A percentile compares a stretch with the other conserved stretches of the same genome.
phyloP scores from a whole-genome alignment of 495 filamentous ascomycete genomes.

The Apiosordaria backusii region DNA sequence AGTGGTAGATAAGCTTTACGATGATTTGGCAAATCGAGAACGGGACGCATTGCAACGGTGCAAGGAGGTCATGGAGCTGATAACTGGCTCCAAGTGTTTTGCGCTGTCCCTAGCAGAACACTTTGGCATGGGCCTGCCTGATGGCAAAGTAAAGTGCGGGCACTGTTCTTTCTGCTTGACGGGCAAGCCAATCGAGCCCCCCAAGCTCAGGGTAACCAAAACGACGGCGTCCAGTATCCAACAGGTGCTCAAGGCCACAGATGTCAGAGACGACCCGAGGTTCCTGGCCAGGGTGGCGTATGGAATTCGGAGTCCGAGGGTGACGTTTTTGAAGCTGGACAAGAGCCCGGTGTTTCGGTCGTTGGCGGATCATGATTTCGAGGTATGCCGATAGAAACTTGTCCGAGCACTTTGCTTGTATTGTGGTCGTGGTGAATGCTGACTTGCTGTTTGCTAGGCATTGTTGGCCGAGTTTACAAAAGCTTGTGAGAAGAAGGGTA shows the following conservation, averaged over 20 bases:
- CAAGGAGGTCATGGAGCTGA: slow-evolving; percentile 45
- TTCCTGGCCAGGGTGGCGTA: slow-evolving; percentile 55
- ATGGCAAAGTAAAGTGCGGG: slow-evolving; percentile 41
- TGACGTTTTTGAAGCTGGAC: slow-evolving; percentile 42
- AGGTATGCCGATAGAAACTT: slow-evolving; percentile 30
- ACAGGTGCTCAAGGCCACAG: slow-evolving; percentile 37
- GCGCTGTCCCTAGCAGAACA: slow-evolving; percentile 47
- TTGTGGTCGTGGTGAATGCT: background rate
- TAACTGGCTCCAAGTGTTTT: slow-evolving; percentile 48
- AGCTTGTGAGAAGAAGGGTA: slow-evolving; percentile 8
- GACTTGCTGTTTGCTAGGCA: slow-evolving; percentile 7
- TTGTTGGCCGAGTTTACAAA: slow-evolving; percentile 19
- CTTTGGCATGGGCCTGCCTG: slow-evolving; percentile 51
- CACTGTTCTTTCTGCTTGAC: slow-evolving; percentile 54
- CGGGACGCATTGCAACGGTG: slow-evolving; percentile 45
- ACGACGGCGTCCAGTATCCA: slow-evolving; percentile 39
- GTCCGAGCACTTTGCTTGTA: background rate
- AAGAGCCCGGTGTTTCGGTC: slow-evolving; percentile 45
- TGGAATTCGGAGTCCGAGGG: slow-evolving; percentile 54
- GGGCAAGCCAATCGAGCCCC: slow-evolving; percentile 34
- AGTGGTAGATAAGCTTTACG: slow-evolving; percentile 43
- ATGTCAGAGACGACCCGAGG: slow-evolving; percentile 51
- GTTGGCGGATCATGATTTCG: slow-evolving; percentile 48
- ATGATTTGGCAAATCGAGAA: slow-evolving; percentile 48
- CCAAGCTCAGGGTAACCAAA: slow-evolving; percentile 17